Evolutionary conservation across 805 yeast genomes (phyloP), one percentile per base, ranked within the genome.

Genomic region (Suhomyces sp.): DNA sequence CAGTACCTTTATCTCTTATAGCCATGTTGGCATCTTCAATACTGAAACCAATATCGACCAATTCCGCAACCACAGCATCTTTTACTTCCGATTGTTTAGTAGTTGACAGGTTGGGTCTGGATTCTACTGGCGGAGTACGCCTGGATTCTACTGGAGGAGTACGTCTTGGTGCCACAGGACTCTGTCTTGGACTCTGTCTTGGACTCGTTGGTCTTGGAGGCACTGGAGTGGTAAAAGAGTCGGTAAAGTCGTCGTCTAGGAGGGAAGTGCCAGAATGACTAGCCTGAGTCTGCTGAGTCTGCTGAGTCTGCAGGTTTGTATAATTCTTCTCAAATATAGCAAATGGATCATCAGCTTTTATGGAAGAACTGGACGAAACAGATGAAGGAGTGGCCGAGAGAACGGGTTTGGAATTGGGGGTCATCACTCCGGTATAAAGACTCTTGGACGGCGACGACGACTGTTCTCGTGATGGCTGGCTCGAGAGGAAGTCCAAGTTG

Each of bases 11-110:
- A 46, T 73, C 69, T 6, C 69, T 76, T 36, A 90, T 73, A 0
- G 96, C 96, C 2, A 70, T 68, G 24, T 75, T 78, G 4, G 94
- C 84, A 49, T 76, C 80, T 1, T 82, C 84, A 0, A 80, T 71
- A 1, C 86, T 68, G 61, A 90, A 90, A 2, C 96, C 96, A 83
- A 90, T 90, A 54, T 89, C 94, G 2, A 88, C 68, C 44, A 89
- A 72, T 58, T 84, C 88, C 0, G 93, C 93, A 15, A 88, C 63
- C 1, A 83, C 75, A 42, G 70, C 71, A 57, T 84, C 88, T 36
- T 40, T 29, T 49, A 48, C 15, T 3, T 3, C n/a, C 12, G 45
- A 15, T 10, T 41, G 12, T 2, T 5, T 10, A 31, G 36, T 4
- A 31, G 1, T 12, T 31, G 35, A 31, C n/a, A 5, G n/a, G n/a